Base-by-base conservation (phyloP, 345 rosid species). In the Euphorbia peplus region DNA sequence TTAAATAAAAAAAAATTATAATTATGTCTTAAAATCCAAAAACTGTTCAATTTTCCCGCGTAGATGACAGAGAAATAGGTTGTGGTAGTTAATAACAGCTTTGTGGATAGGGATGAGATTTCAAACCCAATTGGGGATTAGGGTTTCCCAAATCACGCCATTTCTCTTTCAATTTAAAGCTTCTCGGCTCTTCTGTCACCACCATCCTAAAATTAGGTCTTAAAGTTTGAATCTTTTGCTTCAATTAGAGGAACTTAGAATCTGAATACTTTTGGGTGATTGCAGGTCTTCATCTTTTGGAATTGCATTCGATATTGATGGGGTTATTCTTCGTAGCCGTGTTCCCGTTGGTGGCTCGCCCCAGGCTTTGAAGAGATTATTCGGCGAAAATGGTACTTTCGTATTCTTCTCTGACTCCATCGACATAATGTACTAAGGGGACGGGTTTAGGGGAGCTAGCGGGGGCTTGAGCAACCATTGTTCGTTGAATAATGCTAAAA, bases 241-340 rank as follows among this genome's bases (percentile, higher is more conserved):
- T 0, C 18, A 64, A 28, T 1, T 15, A 8, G 66, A 42, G 54
- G 22, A 44, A 28, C 0, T 63, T 10, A 47, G 28, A 21, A 3
- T 66, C 35, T 54, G 42, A 39, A 39, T n/a, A 0, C 4, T 67
- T 55, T 13, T 19, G 25, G 25, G 62, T 64, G 35, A 24, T 71
- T 64, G 30, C 39, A 18, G 29, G 37, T 55, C 18, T 56, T 50
- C 67, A n/a, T 73, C 80, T 51, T 82, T 82, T 28, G 84, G 85
- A 71, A 77, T 84, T 11, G 84, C 85, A 12, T 82, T 84, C 53
- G 88, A 82, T 50, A 71, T 84, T 18, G 84, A 84, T 19, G 85
- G 88, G 35, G 88, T 84, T 48, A 75, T 84, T 56, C 84, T 84
- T 61, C 78, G 76, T 13, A 84, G 84, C 35, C 59, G 72, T 21